These are phyloP conservation scores for Guyanaporus albipodus DNA, from an alignment of 768 basidiomycete genomes.

Conservation along the genomic window DNA sequence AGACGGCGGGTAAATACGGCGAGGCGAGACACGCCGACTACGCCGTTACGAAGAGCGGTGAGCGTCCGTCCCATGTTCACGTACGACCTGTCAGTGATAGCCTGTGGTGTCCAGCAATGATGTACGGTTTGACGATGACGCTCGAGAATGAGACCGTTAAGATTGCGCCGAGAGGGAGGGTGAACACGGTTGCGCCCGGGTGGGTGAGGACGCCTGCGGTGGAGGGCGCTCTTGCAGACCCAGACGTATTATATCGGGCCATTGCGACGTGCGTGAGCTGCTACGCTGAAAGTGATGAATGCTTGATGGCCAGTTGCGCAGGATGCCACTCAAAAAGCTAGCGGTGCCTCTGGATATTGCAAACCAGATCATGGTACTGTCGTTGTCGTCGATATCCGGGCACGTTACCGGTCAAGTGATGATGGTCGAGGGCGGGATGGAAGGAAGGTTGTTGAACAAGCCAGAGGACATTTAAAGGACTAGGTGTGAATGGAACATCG, in stretches of 20 bases:
- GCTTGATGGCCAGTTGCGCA: constrained; percentile 24
- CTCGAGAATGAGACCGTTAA: constrained; percentile 81
- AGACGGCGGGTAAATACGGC: constrained; percentile 72
- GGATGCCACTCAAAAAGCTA: constrained; percentile 68
- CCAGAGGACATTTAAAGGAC: constrained; percentile 34
- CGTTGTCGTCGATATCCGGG: constrained; percentile 59
- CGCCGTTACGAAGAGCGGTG: constrained; percentile 65
- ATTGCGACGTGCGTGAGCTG: constrained; percentile 57
- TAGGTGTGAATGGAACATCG: no score
- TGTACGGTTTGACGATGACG: constrained; percentile 65
- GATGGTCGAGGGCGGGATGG: constrained; percentile 78
- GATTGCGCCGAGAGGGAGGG: constrained; percentile 66
- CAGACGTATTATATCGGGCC: constrained; percentile 49
- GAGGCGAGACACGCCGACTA: constrained; percentile 68
- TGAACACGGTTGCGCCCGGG: constrained; percentile 67
- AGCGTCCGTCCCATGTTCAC: background rate
- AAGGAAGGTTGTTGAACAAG: constrained; percentile 54
- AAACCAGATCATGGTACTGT: constrained; percentile 55
- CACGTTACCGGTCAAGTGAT: constrained; percentile 68
- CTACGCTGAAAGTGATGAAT: background rate
- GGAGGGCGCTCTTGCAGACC: constrained; percentile 52
- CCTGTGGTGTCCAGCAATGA: constrained; percentile 45
- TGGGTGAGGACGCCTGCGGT: constrained; percentile 67
- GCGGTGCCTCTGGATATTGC: constrained; percentile 62
- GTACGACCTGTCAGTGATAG: background rate